phyloP scores from a whole-genome alignment of 495 filamentous ascomycete species.

The Penicillium cataractarum region DNA sequence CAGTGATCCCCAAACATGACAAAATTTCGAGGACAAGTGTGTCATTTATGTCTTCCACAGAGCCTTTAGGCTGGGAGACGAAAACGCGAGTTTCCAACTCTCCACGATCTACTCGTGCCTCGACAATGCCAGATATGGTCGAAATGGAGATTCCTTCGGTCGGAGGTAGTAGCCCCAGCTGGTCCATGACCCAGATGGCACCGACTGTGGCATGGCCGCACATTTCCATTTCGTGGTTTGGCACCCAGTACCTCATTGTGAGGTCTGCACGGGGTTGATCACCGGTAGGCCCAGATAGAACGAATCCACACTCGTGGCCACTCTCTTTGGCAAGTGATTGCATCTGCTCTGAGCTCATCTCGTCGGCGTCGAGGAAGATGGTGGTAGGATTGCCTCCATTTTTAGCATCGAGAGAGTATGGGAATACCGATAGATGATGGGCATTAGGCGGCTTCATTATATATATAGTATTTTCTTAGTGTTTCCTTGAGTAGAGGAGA shows the following conservation, averaged over 20 bases:
- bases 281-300: not conserved
- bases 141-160: conserved; percentile 8
- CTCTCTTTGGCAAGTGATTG: not conserved
- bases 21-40: conserved; percentile 1
- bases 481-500: not conserved
- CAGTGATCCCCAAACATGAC: conserved; percentile 1
- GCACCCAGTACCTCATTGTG: conserved; percentile 14
- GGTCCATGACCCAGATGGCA: conserved; percentile 16
- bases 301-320: conserved; percentile 17
- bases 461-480: not conserved
- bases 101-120: conserved; percentile 5
- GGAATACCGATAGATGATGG: conserved; percentile 12
- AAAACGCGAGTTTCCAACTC: not conserved
- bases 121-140: conserved; percentile 15
- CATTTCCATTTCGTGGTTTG: conserved; percentile 22
- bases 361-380: conserved; percentile 12
- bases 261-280: conserved; percentile 5
- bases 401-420: not conserved
- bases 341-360: conserved; percentile 11
- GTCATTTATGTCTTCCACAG: not conserved
- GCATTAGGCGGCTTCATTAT: conserved; percentile 1
- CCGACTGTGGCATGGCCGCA: conserved; percentile 21
- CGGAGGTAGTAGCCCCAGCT: conserved; percentile 6
- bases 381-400: conserved; percentile 14
- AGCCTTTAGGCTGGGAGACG: conserved; percentile 6